Evolutionary conservation across 1,284 basidiomycete genomes (phyloP), one percentile per base, ranked within the genome.

Genomic region (Athelia sp.): DNA sequence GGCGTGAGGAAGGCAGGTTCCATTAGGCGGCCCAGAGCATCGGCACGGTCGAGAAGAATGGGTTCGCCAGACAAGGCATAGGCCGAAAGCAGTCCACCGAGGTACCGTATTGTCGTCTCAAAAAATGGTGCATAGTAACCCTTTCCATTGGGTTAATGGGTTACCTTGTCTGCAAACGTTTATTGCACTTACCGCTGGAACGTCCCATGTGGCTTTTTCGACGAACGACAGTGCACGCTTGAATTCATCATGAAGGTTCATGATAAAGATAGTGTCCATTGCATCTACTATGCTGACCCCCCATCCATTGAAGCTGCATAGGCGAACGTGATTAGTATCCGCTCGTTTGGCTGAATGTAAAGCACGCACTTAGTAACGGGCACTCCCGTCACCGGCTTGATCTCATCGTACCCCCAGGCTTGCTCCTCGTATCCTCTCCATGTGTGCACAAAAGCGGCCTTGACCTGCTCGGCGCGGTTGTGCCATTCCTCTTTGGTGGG

Each of bases 221-320:
- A 97, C 78, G 52, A 88, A 74, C n/a, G 79, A 70, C 2, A 94
- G 69, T 2, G 89, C 90, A 2, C 83, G 75, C 21, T 74, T 65
- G 66, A 89, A 96, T 63, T 96, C 89, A 13, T 82, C 78, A n/a
- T 82, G 68, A 11, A 97, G 75, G 21, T 76, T 86, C 87, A 98
- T 90, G 47, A 98, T 70, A 23, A 91, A 74, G 69, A 98, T 84
- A 0, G 94, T 97, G 62, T 96, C 93, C 15, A 98, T 76, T 2
- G 87, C 81, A 59, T 93, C 91, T 52, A 91, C 77, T 47, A 84
- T 78, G 1, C 87, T 87, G 0, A 94, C 85, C 13, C 91, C 92
- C 93, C 94, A 97, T 8, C 89, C 84, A 60, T 87, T 87, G 62
- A 87, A 85, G 50, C 86, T 87, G 54, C n/a, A 23, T 19, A 13